phyloP scores from a whole-genome alignment of 169 alveolate species.

The Plasmodium gaboni region DNA sequence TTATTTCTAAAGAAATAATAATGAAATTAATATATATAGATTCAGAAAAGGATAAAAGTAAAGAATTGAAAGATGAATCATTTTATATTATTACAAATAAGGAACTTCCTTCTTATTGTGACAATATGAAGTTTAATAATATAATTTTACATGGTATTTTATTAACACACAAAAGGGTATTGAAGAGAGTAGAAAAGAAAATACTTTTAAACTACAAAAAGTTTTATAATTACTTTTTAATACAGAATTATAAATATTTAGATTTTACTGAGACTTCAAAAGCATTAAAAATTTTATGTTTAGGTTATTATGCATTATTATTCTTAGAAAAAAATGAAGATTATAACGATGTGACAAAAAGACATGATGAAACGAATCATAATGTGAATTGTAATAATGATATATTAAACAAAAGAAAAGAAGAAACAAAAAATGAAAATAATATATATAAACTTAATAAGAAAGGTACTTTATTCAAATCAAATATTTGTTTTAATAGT shows the following conservation, averaged over 20 bases:
- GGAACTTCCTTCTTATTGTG: slow-evolving; percentile 1
- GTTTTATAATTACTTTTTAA: slow-evolving; percentile 46
- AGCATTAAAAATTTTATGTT: slow-evolving; percentile 44
- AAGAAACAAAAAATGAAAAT: not conserved
- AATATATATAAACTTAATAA: not conserved
- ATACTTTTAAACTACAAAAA: slow-evolving; percentile 29
- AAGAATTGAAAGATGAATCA: not conserved
- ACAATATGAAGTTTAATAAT: slow-evolving; percentile 6
- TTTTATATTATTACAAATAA: slow-evolving; percentile 5
- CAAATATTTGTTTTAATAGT: not conserved
- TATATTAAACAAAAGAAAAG: not conserved
- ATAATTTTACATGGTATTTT: slow-evolving; percentile 41
- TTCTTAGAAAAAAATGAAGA: slow-evolving; percentile 26
- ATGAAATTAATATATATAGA: slow-evolving; percentile 28
- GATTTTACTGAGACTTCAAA: slow-evolving; percentile 43
- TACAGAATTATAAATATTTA: slow-evolving; percentile 24
- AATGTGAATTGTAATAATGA: not conserved
- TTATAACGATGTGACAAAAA: not conserved
- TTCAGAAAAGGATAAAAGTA: not conserved
- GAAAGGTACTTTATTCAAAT: not conserved
- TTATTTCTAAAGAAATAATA: slow-evolving; percentile 62
- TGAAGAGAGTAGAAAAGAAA: slow-evolving; percentile 43
- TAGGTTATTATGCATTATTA: slow-evolving; percentile 58
- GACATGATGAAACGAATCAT: not conserved
- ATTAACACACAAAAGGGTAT: slow-evolving; percentile 56